These are phyloP conservation scores for Suhomyces bokatorum DNA, from an alignment of 1,139 yeast species.

Conservation along the genomic window DNA sequence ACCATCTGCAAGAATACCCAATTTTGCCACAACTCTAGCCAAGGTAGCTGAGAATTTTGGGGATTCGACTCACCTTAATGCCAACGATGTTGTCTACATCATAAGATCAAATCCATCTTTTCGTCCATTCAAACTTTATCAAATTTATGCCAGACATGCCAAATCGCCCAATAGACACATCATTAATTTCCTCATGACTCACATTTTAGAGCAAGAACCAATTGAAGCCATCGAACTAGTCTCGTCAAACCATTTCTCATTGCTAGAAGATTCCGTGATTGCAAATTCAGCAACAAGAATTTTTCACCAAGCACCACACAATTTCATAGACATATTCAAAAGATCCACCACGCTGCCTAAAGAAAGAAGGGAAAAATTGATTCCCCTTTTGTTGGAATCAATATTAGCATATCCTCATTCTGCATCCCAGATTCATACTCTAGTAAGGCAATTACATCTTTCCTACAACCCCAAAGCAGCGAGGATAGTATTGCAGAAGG, in stretches of 20 bases:
- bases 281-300: constrained; percentile 2
- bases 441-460: constrained; percentile 7
- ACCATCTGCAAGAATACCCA: neutral
- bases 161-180: constrained; percentile 15
- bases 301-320: constrained; percentile 2
- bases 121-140: constrained; percentile 15
- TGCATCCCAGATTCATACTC: neutral
- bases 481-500: constrained; percentile 1
- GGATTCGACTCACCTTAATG: constrained; percentile 2
- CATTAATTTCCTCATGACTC: constrained; percentile 14
- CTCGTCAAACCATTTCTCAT: constrained; percentile 3
- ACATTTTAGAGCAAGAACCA: constrained; percentile 4
- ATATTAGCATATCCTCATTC: neutral
- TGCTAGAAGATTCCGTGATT: constrained; percentile 10
- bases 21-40: neutral
- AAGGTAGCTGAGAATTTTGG: neutral
- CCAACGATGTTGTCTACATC: constrained; percentile 13
- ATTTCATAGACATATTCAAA: constrained; percentile 3
- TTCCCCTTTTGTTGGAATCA: neutral
- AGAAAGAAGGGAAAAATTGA: constrained; percentile 1
- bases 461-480: constrained; percentile 4
- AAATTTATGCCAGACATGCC: constrained; percentile 10
- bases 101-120: constrained; percentile 9
- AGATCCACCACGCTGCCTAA: constrained; percentile 4
- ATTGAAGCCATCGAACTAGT: constrained; percentile 9